Percentiles rank a stretch among this genome's conserved stretches.
Conservation (phyloP, 768 basidiomycete species). For the Kwoniella botswanensis region DNA sequence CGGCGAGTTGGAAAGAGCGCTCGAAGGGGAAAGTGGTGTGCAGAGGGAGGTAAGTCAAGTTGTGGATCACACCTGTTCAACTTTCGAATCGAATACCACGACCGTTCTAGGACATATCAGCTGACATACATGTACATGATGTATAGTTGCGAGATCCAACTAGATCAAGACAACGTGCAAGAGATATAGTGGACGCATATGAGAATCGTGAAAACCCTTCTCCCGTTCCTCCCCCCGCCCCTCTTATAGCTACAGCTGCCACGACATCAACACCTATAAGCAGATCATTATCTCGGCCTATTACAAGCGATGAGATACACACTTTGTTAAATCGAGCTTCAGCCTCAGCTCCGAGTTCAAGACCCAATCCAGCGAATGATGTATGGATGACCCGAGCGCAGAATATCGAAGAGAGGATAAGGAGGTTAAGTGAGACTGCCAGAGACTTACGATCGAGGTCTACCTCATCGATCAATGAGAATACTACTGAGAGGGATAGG, state of each 20-base stretch:
- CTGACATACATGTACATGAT: not conserved
- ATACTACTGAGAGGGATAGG: not conserved
- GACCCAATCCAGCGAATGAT: not conserved
- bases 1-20: conserved; percentile 27
- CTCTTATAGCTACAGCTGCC: not conserved
- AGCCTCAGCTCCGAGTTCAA: not conserved
- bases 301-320: conserved; percentile 25
- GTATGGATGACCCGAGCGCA: conserved; percentile 14
- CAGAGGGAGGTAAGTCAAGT: not conserved
- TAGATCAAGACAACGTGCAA: conserved; percentile 11
- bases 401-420: conserved; percentile 18
- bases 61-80: not conserved
- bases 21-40: conserved; percentile 13
- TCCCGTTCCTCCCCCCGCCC: not conserved
- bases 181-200: conserved; percentile 11
- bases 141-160: conserved; percentile 9
- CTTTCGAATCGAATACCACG: not conserved
- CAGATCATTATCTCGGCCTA: conserved; percentile 3
- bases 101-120: not conserved
- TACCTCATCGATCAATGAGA: not conserved
- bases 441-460: conserved; percentile 15
- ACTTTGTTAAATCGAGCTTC: conserved; percentile 23
- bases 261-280: not conserved
- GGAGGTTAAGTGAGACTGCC: conserved; percentile 20
- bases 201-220: conserved; percentile 20